Evolutionary conservation across 1,284 basidiomycete genomes (phyloP), one percentile per base, ranked within the genome.

Genomic region (Sanguinoderma infundibulare): DNA sequence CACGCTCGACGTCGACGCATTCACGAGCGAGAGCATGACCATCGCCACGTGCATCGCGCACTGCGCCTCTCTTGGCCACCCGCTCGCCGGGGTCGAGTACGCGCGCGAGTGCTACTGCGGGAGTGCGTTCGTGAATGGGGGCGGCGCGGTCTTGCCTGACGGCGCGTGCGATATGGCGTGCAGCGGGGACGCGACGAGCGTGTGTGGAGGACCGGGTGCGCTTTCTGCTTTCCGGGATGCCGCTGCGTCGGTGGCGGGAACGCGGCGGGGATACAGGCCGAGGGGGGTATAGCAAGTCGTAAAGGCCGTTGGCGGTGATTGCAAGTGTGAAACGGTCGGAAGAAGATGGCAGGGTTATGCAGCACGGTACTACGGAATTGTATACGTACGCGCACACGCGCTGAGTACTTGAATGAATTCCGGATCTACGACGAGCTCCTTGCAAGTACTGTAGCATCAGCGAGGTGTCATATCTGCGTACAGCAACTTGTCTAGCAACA

Each of bases 51-150:
- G 70, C 62, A 54, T 65, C 53, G 39, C 66, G 52, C 60, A 61
- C 53, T 71, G 70, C 63, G 61, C 58, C 28, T 22, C 49, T 20
- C 64, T 51, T 50, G 70, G 70, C 30, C 68, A 67, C 63, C 40
- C 61, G 22, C 56, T 69, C 28, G 68, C 70, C 36, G 70, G 70
- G 22, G 54, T 68, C 47, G 70, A 71, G 67, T 71, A 64, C 62
- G 58, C 64, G 55, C 55, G 59, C 51, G 70, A 71, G 61, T 71
- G 70, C 62, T 71, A 71, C 64, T 71, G 70, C 61, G 69, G 69
- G 30, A 62, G 62, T 65, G 42, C 46, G 26, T 63, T 68, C 65
- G 52, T 52, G 34, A 69, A 67, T 57, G 63, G 61, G 35, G 66
- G 67, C 53, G 68, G 65, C 34, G 61, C 63, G 53, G 20, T 58